phyloP scores from a whole-genome alignment of 129 eudicot genomes.

The Silybum marianum region DNA sequence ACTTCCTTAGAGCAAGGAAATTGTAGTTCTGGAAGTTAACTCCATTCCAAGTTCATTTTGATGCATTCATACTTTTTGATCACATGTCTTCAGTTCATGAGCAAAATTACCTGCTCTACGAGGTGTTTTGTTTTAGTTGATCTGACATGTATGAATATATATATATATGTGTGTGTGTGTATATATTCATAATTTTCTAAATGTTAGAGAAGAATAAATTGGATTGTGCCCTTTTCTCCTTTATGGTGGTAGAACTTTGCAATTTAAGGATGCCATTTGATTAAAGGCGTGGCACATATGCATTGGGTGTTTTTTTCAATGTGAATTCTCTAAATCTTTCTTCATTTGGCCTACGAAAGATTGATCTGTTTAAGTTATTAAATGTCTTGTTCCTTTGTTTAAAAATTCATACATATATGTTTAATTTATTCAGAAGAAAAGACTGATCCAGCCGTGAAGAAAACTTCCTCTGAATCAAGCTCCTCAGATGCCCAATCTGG shows the following conservation, averaged over 20 bases:
- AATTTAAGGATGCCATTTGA: background rate
- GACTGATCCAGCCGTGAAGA: slow-evolving; percentile 32
- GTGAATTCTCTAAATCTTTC: background rate
- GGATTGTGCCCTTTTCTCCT: background rate
- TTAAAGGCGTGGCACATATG: background rate
- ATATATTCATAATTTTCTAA: background rate
- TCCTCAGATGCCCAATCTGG: slow-evolving; percentile 45
- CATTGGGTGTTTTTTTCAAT: background rate
- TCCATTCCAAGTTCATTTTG: background rate
- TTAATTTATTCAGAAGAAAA: slow-evolving; percentile 42
- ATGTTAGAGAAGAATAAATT: background rate
- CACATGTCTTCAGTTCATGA: background rate
- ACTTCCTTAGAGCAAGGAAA: slow-evolving; percentile 8
- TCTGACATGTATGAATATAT: background rate
- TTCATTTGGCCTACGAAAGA: background rate
- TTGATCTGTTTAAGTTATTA: background rate
- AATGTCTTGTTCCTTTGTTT: background rate
- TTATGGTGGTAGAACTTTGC: background rate
- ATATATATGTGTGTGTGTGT: no score
- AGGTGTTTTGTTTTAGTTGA: background rate
- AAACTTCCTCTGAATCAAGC: slow-evolving; percentile 42
- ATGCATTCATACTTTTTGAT: background rate
- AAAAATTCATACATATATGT: background rate
- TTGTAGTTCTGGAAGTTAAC: background rate
- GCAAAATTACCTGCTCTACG: background rate